Conservation (phyloP, 805 yeast genomes). For the Saccharomycopsis capsularis region DNA sequence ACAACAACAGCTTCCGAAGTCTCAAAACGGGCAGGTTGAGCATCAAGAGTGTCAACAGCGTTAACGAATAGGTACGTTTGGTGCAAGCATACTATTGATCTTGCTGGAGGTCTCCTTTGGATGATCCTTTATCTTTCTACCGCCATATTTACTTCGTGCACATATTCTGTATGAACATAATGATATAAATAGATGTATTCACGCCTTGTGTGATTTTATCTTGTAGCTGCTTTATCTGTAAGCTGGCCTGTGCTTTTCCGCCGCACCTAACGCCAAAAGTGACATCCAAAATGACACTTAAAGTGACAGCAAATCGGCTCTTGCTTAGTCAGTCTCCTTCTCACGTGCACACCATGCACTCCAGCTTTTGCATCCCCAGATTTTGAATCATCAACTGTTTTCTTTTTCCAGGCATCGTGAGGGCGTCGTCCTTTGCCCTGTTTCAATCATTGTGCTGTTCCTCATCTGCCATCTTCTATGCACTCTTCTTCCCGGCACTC, state of each 20-base stretch:
- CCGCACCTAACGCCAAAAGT: background rate
- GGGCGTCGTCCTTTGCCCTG: background rate
- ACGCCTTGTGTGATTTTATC: too few species aligned
- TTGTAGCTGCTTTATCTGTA: background rate
- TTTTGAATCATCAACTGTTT: background rate
- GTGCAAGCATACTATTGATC: too few species aligned
- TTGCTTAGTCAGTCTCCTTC: background rate
- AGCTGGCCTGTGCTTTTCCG: background rate
- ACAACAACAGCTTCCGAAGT: constrained; percentile 14
- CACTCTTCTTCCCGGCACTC: too few species aligned
- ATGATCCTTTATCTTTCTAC: too few species aligned
- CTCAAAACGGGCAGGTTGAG: constrained; percentile 15
- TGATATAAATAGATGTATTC: too few species aligned
- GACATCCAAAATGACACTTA: background rate
- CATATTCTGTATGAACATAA: background rate
- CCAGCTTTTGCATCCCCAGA: background rate
- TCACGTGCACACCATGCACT: background rate
- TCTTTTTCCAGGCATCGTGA: background rate
- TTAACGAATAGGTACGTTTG: constrained; percentile 1
- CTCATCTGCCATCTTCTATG: too few species aligned
- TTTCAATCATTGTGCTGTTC: background rate
- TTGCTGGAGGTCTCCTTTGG: too few species aligned
- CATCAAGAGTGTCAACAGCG: constrained; percentile 1
- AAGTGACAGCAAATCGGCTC: background rate
- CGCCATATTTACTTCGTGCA: background rate